Percentiles rank a stretch among this genome's conserved stretches.
Evolutionary conservation across 2,329 filamentous ascomycete species (phyloP).

Genomic region (Fusarium ramigenum): DNA sequence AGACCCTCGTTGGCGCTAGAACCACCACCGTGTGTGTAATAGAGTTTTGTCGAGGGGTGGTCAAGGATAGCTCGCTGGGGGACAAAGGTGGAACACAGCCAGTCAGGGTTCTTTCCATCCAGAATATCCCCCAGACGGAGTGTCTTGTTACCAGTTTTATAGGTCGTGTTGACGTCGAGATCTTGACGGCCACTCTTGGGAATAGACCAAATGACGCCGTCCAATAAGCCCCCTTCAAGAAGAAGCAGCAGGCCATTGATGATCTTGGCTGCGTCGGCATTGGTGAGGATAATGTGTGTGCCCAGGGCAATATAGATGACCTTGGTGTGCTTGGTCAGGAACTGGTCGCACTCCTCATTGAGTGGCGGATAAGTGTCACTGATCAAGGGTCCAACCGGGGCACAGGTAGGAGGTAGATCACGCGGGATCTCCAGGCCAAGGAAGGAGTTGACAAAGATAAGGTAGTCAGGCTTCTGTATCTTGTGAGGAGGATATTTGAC

Average conservation of each 20-base stretch:
- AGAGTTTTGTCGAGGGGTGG: neutral
- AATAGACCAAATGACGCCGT: neutral
- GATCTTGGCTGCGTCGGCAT: neutral
- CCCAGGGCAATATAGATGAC: neutral
- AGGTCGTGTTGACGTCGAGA: neutral
- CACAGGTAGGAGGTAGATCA: neutral
- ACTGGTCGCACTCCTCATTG: neutral
- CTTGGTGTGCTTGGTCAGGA: neutral
- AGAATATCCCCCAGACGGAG: neutral
- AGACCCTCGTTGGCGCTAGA: slow-evolving; percentile 52
- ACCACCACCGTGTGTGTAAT: neutral
- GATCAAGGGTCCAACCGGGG: neutral
- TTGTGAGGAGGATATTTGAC: neutral
- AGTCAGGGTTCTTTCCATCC: neutral
- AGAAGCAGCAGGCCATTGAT: neutral
- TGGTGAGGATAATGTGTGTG: neutral
- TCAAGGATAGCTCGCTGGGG: neutral
- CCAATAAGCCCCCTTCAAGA: neutral
- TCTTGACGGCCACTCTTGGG: neutral
- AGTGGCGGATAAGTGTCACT: neutral
- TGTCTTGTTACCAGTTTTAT: neutral
- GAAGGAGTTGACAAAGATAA: neutral
- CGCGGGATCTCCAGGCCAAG: neutral
- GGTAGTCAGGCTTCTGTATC: neutral
- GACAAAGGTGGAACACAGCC: neutral